Conservation (phyloP, 2,329 filamentous ascomycete species). For the Calonectria multiphialidica region DNA sequence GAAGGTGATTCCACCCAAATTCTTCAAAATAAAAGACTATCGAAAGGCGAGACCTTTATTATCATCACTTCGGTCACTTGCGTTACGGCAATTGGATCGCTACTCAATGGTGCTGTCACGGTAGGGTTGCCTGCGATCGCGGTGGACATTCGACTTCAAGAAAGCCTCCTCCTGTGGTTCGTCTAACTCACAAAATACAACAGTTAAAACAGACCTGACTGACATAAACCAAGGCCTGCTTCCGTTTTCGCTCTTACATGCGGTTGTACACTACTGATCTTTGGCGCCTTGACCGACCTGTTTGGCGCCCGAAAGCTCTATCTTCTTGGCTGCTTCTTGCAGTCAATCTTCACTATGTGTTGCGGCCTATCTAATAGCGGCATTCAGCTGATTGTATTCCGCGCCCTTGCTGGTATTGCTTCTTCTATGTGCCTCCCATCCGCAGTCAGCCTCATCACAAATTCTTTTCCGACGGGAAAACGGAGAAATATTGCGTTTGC, state of each 20-base stretch:
- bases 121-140: not conserved
- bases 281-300: not conserved
- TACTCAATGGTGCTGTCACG: not conserved
- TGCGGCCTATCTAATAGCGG: constrained; percentile 44
- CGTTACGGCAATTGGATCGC: not conserved
- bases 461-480: constrained; percentile 44
- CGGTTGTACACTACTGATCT: not conserved
- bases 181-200: not conserved
- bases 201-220: not conserved
- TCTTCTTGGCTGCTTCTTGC: constrained; percentile 4
- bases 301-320: constrained; percentile 7
- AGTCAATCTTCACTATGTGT: constrained; percentile 43
- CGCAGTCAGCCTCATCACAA: constrained; percentile 46
- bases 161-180: not conserved
- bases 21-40: not conserved
- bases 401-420: constrained; percentile 43
- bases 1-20: not conserved
- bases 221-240: not conserved
- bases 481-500: constrained; percentile 52
- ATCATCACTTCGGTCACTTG: constrained; percentile 7
- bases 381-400: constrained; percentile 47
- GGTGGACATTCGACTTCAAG: not conserved
- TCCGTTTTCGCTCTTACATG: constrained; percentile 1
- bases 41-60: not conserved
- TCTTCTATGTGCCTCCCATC: constrained; percentile 49